phyloP scores from a whole-genome alignment of 176 grass and related monocot species.

The Phragmites australis region DNA sequence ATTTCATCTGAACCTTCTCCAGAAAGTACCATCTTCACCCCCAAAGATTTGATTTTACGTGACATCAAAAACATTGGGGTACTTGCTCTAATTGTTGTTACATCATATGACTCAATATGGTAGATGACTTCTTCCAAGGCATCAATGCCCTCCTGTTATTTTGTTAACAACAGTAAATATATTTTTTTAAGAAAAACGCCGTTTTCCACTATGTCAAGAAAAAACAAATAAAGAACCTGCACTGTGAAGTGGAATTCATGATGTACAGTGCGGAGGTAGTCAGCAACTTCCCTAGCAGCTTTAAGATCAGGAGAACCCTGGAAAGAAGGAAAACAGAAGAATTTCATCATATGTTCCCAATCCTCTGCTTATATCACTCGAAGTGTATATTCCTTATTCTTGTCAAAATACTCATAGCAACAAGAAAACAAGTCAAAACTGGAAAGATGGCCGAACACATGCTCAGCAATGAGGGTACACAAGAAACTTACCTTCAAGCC shows the following conservation, averaged over 20 bases:
- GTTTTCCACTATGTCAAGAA: background rate
- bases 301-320: slow-evolving; percentile 99
- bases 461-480: slow-evolving; percentile 14
- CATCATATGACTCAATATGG: slow-evolving; percentile 86
- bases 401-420: slow-evolving; percentile 1
- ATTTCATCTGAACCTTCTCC: slow-evolving; percentile 98
- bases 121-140: slow-evolving; percentile 96
- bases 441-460: slow-evolving; percentile 17
- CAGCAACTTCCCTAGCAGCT: slow-evolving; percentile 97
- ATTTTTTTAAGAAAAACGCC: background rate
- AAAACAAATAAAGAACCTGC: slow-evolving; percentile 54
- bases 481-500: slow-evolving; percentile 77
- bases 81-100: slow-evolving; percentile 93
- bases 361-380: background rate
- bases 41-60: slow-evolving; percentile 96
- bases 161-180: slow-evolving; percentile 21
- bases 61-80: slow-evolving; percentile 99
- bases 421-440: slow-evolving; percentile 19
- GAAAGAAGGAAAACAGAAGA: slow-evolving; percentile 17
- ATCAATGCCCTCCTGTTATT: slow-evolving; percentile 92
- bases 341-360: background rate
- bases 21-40: slow-evolving; percentile 99
- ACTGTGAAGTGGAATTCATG: slow-evolving; percentile 97
- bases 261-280: slow-evolving; percentile 88
- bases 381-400: background rate